A percentile compares a stretch with the other conserved stretches of the same genome.
phyloP scores from a whole-genome alignment of 306 rosid genomes.

The Pterocarpus santalinus region DNA sequence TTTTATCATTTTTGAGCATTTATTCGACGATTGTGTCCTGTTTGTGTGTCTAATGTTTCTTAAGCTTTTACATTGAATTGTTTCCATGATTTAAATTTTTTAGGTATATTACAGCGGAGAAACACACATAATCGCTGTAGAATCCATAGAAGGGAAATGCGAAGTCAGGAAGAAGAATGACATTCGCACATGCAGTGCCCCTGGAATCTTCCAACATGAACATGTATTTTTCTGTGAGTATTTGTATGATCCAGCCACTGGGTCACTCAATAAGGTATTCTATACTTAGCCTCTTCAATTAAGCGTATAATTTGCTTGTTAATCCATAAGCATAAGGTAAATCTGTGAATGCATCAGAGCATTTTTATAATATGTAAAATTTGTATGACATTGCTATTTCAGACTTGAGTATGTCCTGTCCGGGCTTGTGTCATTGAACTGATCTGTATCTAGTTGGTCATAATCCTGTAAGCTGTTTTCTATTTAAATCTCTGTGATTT shows the following conservation, averaged over 20 bases:
- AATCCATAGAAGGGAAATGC: conserved; percentile 65
- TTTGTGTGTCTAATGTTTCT: neutral
- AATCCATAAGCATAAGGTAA: neutral
- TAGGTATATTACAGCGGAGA: conserved; percentile 64
- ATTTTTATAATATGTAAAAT: too few species aligned
- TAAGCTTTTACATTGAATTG: conserved; percentile 30
- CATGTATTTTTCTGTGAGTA: conserved; percentile 58
- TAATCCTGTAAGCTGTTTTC: neutral
- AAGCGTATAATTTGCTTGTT: neutral
- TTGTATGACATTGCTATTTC: too few species aligned
- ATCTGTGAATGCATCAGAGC: too few species aligned
- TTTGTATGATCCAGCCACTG: conserved; percentile 59
- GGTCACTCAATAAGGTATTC: conserved; percentile 62
- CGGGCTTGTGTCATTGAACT: conserved; percentile 2
- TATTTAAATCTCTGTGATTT: neutral
- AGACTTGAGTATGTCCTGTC: neutral
- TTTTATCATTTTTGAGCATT: neutral
- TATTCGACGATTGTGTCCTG: conserved; percentile 18
- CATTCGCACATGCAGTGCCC: conserved; percentile 45
- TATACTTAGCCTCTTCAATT: conserved; percentile 27
- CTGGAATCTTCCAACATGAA: conserved; percentile 42
- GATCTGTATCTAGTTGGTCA: conserved; percentile 5
- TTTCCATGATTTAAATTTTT: conserved; percentile 32
- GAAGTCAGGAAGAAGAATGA: conserved; percentile 60
- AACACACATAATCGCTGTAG: conserved; percentile 46